Conservation (phyloP, 179 eudicot genomes). For the Heliamphora pulchella region DNA sequence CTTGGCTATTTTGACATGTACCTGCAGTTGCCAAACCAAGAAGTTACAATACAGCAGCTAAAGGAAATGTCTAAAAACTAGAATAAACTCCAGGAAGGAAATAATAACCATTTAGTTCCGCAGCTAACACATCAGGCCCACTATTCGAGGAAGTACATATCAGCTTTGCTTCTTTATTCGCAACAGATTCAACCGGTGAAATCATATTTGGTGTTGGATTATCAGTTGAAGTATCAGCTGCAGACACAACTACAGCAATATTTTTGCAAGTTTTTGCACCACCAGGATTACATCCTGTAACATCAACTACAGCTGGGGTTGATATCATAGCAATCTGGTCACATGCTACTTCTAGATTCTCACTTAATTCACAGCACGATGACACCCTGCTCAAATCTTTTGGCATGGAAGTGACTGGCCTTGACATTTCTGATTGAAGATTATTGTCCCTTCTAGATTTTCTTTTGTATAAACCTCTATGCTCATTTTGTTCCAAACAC, state of each 20-base stretch:
- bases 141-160: conserved; percentile 8
- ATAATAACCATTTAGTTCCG: conserved; percentile 22
- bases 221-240: neutral
- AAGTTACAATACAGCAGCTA: conserved; percentile 6
- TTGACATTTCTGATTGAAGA: conserved; percentile 17
- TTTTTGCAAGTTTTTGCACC: conserved; percentile 11
- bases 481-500: conserved; percentile 10
- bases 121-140: conserved; percentile 11
- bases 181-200: conserved; percentile 17
- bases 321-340: conserved; percentile 13
- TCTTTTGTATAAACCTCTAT: conserved; percentile 1
- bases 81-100: neutral
- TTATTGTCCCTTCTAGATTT: conserved; percentile 16
- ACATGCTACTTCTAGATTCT: conserved; percentile 19
- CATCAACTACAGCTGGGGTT: conserved; percentile 18
- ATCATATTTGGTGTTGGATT: conserved; percentile 14
- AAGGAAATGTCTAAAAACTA: neutral
- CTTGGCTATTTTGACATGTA: neutral
- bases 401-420: neutral
- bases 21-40: conserved; percentile 9
- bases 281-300: conserved; percentile 6
- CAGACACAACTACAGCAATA: neutral
- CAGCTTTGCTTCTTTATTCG: conserved; percentile 17
- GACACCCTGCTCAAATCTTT: conserved; percentile 15
- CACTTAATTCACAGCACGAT: conserved; percentile 12